Evolutionary conservation across 495 filamentous ascomycete species (phyloP).

Genomic region (Bathelium albidoporum): DNA sequence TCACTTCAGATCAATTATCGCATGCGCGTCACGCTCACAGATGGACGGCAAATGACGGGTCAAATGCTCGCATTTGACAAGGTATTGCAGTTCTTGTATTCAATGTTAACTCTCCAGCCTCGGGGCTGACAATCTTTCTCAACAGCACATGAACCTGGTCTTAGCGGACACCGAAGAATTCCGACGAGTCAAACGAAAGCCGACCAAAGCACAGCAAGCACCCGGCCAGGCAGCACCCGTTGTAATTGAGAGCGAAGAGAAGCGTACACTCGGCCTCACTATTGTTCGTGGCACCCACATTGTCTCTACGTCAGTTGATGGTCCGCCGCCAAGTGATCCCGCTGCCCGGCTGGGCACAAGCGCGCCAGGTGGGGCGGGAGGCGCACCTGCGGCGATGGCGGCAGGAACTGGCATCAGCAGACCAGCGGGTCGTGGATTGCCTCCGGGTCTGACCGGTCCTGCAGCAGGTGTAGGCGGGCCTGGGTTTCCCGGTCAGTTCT

Average conservation of each 20-base stretch:
- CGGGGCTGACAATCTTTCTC: not conserved
- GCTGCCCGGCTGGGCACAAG: constrained; percentile 75
- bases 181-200: constrained; percentile 84
- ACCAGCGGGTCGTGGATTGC: constrained; percentile 84
- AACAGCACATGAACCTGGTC: constrained; percentile 96
- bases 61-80: constrained; percentile 98
- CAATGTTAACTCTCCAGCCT: not conserved
- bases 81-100: constrained; percentile 39
- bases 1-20: constrained; percentile 88
- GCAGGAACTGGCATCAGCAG: constrained; percentile 85
- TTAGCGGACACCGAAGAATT: constrained; percentile 99
- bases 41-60: constrained; percentile 92
- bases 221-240: constrained; percentile 47
- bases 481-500: constrained; percentile 50
- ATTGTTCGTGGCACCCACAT: constrained; percentile 92
- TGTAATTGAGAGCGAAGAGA: constrained; percentile 83
- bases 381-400: constrained; percentile 51
- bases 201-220: constrained; percentile 57
- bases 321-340: constrained; percentile 90
- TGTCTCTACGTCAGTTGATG: constrained; percentile 88
- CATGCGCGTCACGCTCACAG: constrained; percentile 92
- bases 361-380: constrained; percentile 54
- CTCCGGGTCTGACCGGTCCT: constrained; percentile 78
- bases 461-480: constrained; percentile 80
- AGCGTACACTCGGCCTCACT: constrained; percentile 86